Conservation (phyloP, 2,329 filamentous ascomycete species). For the Erysiphe pulchra region DNA sequence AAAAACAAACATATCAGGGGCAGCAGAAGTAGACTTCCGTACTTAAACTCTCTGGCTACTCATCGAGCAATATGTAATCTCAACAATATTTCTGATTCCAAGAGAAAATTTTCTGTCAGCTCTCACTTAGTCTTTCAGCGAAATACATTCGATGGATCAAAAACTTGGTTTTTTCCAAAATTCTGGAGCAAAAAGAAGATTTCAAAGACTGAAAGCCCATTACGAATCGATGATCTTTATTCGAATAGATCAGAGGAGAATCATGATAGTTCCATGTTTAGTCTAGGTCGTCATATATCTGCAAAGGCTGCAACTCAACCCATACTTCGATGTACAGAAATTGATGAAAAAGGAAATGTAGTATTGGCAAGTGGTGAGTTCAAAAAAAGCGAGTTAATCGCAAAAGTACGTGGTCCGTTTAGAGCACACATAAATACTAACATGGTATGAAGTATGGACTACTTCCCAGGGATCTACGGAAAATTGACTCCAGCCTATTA, state of each 20-base stretch:
- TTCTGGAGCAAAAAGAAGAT: slow-evolving; percentile 2
- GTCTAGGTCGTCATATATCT: slow-evolving; percentile 40
- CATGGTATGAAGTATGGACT: slow-evolving; percentile 44
- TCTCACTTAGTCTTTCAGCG: slow-evolving; percentile 10
- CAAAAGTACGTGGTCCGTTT: slow-evolving; percentile 33
- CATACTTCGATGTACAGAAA: slow-evolving; percentile 76
- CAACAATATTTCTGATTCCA: no score
- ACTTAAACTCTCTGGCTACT: no score
- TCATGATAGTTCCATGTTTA: slow-evolving; percentile 35
- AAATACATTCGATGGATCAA: background rate
- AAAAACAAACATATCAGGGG: no score
- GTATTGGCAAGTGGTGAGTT: slow-evolving; percentile 88
- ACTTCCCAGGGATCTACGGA: slow-evolving; percentile 78
- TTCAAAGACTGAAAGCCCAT: slow-evolving; percentile 11
- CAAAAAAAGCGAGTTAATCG: slow-evolving; percentile 91
- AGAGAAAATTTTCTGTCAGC: no score
- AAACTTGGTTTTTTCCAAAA: background rate
- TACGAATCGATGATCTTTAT: slow-evolving; percentile 33
- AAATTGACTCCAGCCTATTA: slow-evolving; percentile 88
- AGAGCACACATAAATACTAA: background rate
- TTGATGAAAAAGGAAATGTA: slow-evolving; percentile 77
- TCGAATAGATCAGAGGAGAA: slow-evolving; percentile 28
- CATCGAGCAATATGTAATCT: no score
- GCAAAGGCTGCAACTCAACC: slow-evolving; percentile 63
- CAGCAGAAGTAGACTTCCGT: no score